These are phyloP conservation scores for Colletotrichum neosansevieriae DNA, from an alignment of 2,329 filamentous ascomycete genomes.

Conservation along the genomic window DNA sequence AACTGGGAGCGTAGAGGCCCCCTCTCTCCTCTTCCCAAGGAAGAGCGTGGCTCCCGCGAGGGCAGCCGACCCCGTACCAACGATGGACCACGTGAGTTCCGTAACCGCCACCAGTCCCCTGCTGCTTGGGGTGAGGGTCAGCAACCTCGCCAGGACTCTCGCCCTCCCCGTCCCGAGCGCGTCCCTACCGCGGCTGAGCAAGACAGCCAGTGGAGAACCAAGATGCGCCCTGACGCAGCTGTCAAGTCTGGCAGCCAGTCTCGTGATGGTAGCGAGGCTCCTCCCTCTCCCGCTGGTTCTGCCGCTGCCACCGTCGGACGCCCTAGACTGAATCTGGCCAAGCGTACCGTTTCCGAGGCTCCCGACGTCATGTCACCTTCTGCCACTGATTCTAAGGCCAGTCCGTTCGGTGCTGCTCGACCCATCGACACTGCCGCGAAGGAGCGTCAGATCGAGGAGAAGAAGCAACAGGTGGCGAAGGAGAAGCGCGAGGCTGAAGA, in stretches of 20 bases:
- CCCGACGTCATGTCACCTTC: constrained; percentile 64
- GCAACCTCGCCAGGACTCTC: constrained; percentile 74
- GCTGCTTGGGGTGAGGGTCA: constrained; percentile 80
- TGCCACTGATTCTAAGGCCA: constrained; percentile 81
- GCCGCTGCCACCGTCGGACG: constrained; percentile 69
- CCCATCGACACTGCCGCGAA: constrained; percentile 93
- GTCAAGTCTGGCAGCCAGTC: constrained; percentile 73
- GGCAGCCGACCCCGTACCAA: constrained; percentile 65
- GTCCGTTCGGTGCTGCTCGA: constrained; percentile 91
- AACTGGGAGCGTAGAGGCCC: constrained; percentile 98
- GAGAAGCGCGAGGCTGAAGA: constrained; percentile 91
- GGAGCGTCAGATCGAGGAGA: constrained; percentile 92
- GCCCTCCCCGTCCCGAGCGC: constrained; percentile 73
- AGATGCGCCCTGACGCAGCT: constrained; percentile 85
- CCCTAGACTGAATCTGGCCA: constrained; percentile 87
- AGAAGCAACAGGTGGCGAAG: constrained; percentile 77
- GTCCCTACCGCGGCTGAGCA: constrained; percentile 88
- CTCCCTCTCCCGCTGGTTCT: constrained; percentile 75
- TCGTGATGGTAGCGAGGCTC: constrained; percentile 80
- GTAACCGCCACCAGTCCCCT: constrained; percentile 76
- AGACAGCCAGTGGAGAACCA: constrained; percentile 92
- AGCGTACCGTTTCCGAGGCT: constrained; percentile 88
- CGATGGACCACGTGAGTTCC: constrained; percentile 71
- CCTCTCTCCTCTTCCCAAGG: constrained; percentile 75
- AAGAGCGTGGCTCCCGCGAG: constrained; percentile 66